Percentiles rank a stretch among this genome's conserved stretches.
Conservation (phyloP, 331 rosid species). For the Dryas integrifolia region DNA sequence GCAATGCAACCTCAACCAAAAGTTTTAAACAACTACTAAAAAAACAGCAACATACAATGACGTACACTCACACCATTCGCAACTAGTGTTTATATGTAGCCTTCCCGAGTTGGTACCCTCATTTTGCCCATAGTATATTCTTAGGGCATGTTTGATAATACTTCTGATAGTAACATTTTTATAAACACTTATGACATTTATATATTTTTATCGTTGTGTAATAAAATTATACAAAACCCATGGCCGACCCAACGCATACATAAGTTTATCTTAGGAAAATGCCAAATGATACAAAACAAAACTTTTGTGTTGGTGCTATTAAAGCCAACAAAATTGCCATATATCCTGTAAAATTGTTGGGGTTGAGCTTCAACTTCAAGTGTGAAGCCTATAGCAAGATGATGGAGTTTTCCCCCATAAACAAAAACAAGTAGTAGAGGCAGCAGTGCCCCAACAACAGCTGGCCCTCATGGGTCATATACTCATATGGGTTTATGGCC, state of each 20-base stretch:
- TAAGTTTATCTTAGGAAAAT: not conserved
- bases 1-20: not conserved
- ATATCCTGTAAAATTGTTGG: not conserved
- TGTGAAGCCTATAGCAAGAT: not conserved
- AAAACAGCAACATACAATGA: not conserved
- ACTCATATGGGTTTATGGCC: slow-evolving; percentile 26
- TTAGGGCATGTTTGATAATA: no score
- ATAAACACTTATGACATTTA: no score
- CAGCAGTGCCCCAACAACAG: slow-evolving; percentile 34
- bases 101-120: slow-evolving; percentile 4
- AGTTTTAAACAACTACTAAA: not conserved
- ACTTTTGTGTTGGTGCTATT: not conserved
- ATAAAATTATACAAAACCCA: no score
- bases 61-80: not conserved
- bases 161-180: no score
- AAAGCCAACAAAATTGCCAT: slow-evolving; percentile 13
- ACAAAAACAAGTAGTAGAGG: slow-evolving; percentile 1
- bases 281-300: not conserved
- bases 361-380: not conserved
- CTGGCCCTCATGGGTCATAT: slow-evolving; percentile 34
- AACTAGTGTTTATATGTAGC: not conserved
- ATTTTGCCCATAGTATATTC: not conserved
- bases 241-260: no score
- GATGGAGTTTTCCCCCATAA: slow-evolving; percentile 15
- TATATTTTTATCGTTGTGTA: no score